Evolutionary conservation across 2,329 filamentous ascomycete species (phyloP).

Genomic region (Ophiocordyceps camponoti-rufipedis): DNA sequence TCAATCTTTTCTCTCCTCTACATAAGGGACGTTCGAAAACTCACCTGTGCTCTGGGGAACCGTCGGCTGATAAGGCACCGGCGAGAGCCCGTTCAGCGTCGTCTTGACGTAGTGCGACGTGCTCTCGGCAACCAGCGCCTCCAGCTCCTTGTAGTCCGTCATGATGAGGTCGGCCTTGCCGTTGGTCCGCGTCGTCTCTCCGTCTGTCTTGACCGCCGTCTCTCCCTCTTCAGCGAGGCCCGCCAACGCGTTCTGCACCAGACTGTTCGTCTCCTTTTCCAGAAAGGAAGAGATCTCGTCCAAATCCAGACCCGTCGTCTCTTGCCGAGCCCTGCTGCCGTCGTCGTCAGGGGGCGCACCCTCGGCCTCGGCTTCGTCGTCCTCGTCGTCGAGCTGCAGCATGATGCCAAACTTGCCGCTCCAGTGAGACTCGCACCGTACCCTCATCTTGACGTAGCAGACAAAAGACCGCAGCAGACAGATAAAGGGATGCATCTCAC

Average conservation of each 20-base stretch:
- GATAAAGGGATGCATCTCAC: slow-evolving; percentile 20
- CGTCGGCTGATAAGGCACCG: slow-evolving; percentile 22
- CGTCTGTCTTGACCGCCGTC: slow-evolving; percentile 6
- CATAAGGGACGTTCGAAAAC: slow-evolving; percentile 2
- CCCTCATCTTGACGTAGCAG: slow-evolving; percentile 13
- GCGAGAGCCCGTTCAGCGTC: slow-evolving; percentile 22
- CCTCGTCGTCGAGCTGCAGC: slow-evolving; percentile 12
- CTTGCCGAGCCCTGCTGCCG: neutral
- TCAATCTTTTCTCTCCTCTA: neutral
- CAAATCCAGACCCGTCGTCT: slow-evolving; percentile 14
- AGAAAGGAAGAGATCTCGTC: slow-evolving; percentile 24
- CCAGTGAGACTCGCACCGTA: slow-evolving; percentile 15
- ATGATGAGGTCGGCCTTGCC: slow-evolving; percentile 14
- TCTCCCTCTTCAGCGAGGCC: slow-evolving; percentile 20
- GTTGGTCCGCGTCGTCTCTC: slow-evolving; percentile 9
- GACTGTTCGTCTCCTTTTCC: slow-evolving; percentile 10
- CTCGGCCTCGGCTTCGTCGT: slow-evolving; percentile 2
- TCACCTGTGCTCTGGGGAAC: slow-evolving; percentile 20
- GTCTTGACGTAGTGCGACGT: slow-evolving; percentile 26
- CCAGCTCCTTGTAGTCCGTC: slow-evolving; percentile 23
- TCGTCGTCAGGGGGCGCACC: neutral
- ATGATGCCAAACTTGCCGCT: slow-evolving; percentile 16
- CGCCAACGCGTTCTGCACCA: slow-evolving; percentile 5
- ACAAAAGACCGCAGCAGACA: slow-evolving; percentile 18
- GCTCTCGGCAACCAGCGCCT: slow-evolving; percentile 24